Percentiles rank a stretch among this genome's conserved stretches.
These are phyloP conservation scores for Nectriaceae sp. DNA, from an alignment of 2,329 filamentous ascomycete genomes.

Conservation along the genomic window DNA sequence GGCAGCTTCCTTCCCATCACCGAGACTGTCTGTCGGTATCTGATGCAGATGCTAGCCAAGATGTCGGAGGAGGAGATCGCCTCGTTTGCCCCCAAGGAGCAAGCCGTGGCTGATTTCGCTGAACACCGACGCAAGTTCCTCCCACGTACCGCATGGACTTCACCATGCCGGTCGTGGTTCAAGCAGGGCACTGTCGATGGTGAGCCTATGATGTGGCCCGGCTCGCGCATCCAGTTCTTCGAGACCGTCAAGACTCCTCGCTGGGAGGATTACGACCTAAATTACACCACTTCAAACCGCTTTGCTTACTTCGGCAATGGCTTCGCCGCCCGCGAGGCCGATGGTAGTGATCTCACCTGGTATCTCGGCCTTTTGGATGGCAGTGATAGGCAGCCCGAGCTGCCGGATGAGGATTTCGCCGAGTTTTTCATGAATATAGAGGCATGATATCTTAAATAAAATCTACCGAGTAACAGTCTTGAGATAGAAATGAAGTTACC, in stretches of 20 bases:
- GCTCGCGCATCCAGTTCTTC: slow-evolving; percentile 28
- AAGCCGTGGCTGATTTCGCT: slow-evolving; percentile 32
- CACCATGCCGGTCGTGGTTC: slow-evolving; percentile 29
- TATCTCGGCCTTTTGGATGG: slow-evolving; percentile 15
- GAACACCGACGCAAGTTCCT: slow-evolving; percentile 32
- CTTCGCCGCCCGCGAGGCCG: slow-evolving; percentile 15
- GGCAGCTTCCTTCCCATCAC: slow-evolving; percentile 28
- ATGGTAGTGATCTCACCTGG: slow-evolving; percentile 21
- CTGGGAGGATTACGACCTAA: slow-evolving; percentile 29
- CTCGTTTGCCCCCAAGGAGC: slow-evolving; percentile 24
- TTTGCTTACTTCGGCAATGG: slow-evolving; percentile 30
- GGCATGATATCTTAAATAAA: no score
- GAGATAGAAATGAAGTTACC: no score
- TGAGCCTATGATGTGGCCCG: slow-evolving; percentile 29
- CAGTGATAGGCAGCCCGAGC: slow-evolving; percentile 20
- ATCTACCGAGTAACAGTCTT: no score
- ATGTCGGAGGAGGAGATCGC: slow-evolving; percentile 26
- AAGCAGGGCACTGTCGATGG: slow-evolving; percentile 28
- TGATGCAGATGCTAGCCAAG: slow-evolving; percentile 33
- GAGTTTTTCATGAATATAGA: slow-evolving; percentile 21
- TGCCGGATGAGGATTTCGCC: slow-evolving; percentile 25
- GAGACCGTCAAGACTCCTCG: slow-evolving; percentile 26
- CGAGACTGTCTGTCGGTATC: slow-evolving; percentile 27
- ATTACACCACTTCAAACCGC: slow-evolving; percentile 22
- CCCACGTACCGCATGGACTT: slow-evolving; percentile 25